Base-by-base conservation (phyloP, 805 yeast species). In the Monosporozyma siamensis region DNA sequence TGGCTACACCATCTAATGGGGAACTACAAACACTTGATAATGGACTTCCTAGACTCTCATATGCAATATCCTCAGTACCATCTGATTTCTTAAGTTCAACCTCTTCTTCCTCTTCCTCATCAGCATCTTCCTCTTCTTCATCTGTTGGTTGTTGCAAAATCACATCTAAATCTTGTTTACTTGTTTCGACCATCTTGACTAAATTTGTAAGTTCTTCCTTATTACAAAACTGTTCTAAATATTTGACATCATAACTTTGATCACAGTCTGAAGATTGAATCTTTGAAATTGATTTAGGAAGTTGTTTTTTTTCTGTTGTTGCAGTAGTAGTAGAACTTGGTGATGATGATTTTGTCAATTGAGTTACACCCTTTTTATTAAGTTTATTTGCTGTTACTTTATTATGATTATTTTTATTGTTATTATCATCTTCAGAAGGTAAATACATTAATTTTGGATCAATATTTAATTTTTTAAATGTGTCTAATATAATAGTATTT, bases 371-470 rank as follows among this genome's bases (percentile, higher is more conserved):
- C 18, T 36, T 40, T 20, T 42, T 18, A n/a, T 17, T 34, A n/a
- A n/a, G n/a, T n/a, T n/a, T n/a, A n/a, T n/a, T n/a, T n/a, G n/a
- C n/a, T 10, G 32, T 30, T 22, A 26, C 34, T 14, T 36, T 34
- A 7, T 38, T 21, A 11, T 17, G 31, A 24, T 17, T 38, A 6
- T 21, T 27, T 5, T 40, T 34, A 11, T 25, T 38, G 40, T 34
- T 8, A 44, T 26, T 40, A 38, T 46, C 20, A 15, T 23, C n/a
- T 3, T 20, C 20, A 11, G 4, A 15, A 15, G 65, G 63, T 18
- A 63, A 40, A 39, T 56, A 60, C 4, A 53, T 57, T 14, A 41
- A 49, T 2, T 40, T 25, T 4, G 65, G 65, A 36, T 59, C 53
- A 14, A 55, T 25, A 3, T 47, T 45, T 24, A 61, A 41, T 17